These are phyloP conservation scores for Tetrahymena malaccensis DNA, from an alignment of 73 alveolate species.

Conservation along the genomic window DNA sequence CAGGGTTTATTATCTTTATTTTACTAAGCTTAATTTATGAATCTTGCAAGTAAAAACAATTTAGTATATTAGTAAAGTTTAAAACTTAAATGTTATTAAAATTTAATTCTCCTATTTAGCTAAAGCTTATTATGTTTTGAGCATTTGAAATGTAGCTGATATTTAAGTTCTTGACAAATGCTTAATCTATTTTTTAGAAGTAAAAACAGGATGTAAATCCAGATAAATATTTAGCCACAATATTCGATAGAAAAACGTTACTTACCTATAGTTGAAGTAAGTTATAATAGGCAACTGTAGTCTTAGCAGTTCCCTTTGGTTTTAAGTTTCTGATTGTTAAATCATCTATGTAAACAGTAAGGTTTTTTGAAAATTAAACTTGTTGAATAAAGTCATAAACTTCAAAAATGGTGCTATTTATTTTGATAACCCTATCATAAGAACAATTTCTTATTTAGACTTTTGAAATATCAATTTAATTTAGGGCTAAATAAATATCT, in stretches of 20 bases:
- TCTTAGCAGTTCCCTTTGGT: background rate
- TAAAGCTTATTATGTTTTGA: background rate
- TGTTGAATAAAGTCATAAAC: background rate
- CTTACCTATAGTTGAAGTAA: background rate
- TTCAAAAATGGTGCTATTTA: background rate
- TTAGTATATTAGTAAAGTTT: background rate
- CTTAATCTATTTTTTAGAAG: background rate
- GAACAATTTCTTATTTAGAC: background rate
- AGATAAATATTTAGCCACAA: background rate
- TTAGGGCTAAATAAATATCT: background rate
- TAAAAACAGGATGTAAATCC: background rate
- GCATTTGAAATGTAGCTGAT: background rate
- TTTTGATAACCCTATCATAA: background rate
- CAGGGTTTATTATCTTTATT: background rate
- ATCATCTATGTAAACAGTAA: background rate
- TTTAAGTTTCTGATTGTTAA: background rate
- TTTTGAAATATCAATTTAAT: background rate
- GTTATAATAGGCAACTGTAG: background rate
- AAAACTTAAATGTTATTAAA: background rate
- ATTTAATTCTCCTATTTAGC: background rate
- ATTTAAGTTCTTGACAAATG: background rate
- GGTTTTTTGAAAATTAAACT: background rate
- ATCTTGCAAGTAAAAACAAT: background rate
- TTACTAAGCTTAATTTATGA: background rate
- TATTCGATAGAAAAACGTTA: background rate